Evolutionary conservation across 805 yeast species (phyloP), one percentile per base, ranked within the genome.

Genomic region (Monosporozyma aerobia): DNA sequence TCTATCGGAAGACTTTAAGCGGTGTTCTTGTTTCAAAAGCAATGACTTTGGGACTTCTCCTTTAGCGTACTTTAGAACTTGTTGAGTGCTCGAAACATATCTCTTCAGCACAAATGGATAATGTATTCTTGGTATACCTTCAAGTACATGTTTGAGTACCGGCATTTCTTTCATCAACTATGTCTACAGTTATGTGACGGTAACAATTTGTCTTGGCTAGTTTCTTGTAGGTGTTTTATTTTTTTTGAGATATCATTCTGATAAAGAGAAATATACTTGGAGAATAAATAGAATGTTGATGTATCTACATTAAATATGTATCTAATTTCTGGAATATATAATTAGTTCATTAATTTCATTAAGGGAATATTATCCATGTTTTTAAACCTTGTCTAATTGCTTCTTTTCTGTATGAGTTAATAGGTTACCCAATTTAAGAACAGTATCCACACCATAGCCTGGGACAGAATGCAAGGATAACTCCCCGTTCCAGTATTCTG

Each of bases 401-500:
- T 79, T 71, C 55, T 77, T 79, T 53, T 80, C 84, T 30, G 79
- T 77, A 58, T 79, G 77, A 50, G 77, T 74, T 44, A 96, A 96
- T 53, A 89, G 75, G 65, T 88, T 87, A 32, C 90, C 85, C 54
- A 92, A 71, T 33, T 85, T 81, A 62, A 94, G 71, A 54, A 85
- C 83, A 0, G 92, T 90, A 63, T 92, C 99, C 39, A 94, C 82
- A 2, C 99, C 99, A 60, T 85, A 88, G 2, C 97, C 97, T 54
- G 89, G 92, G 50, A 92, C 72, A 0, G 95, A 84, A 59, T 83
- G 83, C 77, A 92, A 79, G 54, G 82, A 83, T 49, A 92, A 69
- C 50, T 85, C 87, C 6, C 98, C 98, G 60, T 90, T 94, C 98
- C 98, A 92, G 68, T 92, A 92, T 60, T 92, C 97, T 0, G 96